A percentile compares a stretch with the other conserved stretches of the same genome.
These are phyloP conservation scores for Penicillium sp. DNA, from an alignment of 2,329 filamentous ascomycete genomes.

Conservation along the genomic window DNA sequence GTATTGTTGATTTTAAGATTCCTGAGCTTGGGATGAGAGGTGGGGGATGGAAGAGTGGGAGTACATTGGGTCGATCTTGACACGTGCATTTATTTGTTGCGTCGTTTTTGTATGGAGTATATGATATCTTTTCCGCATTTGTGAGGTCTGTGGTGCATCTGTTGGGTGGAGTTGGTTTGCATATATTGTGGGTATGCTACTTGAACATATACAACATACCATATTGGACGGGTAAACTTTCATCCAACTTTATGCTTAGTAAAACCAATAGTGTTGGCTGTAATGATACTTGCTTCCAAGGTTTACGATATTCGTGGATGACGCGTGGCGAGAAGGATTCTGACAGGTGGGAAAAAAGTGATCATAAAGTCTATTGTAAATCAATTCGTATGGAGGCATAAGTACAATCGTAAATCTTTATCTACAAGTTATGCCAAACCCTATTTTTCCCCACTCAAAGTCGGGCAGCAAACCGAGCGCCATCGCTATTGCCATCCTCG, in stretches of 20 bases:
- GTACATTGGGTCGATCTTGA: background rate
- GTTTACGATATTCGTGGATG: background rate
- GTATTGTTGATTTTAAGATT: slow-evolving; percentile 39
- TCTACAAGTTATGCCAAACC: background rate
- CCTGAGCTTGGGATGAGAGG: slow-evolving; percentile 28
- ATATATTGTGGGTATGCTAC: background rate
- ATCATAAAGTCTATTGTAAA: background rate
- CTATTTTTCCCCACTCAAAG: slow-evolving; percentile 10
- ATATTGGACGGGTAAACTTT: background rate
- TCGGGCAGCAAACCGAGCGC: slow-evolving; percentile 20
- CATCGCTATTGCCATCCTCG: slow-evolving; percentile 12
- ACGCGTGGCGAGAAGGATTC: background rate
- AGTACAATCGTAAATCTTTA: slow-evolving; percentile 24
- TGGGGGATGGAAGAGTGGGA: slow-evolving; percentile 21
- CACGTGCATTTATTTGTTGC: background rate
- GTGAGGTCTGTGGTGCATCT: background rate
- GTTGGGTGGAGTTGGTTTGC: background rate
- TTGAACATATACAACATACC: background rate
- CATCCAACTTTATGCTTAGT: too few species aligned
- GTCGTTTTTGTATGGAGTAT: too few species aligned
- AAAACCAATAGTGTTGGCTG: too few species aligned
- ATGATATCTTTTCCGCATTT: background rate
- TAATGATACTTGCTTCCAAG: too few species aligned
- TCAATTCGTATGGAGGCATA: slow-evolving; percentile 16
- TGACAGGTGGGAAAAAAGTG: background rate